phyloP scores from a whole-genome alignment of 2,329 filamentous ascomycete species.

The Penicillium fuscoglaucum region DNA sequence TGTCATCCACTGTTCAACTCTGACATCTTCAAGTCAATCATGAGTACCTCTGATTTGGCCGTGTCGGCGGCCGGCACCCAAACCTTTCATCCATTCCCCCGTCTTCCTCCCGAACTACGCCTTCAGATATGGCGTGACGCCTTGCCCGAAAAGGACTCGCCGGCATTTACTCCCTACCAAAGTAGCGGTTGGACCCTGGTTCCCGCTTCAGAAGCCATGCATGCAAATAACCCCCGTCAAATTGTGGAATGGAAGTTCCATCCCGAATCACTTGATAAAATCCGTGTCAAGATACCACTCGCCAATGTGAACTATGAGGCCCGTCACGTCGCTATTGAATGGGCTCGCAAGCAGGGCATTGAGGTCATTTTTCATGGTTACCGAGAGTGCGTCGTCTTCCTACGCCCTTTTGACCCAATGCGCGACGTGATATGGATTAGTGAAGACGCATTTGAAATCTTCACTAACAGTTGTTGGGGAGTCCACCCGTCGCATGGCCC shows the following conservation, averaged over 20 bases:
- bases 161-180: background rate
- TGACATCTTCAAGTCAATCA: background rate
- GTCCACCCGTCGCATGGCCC: fast-evolving
- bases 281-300: background rate
- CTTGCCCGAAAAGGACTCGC: background rate
- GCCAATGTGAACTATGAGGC: background rate
- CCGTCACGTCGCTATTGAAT: background rate
- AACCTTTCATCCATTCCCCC: background rate
- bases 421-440: background rate
- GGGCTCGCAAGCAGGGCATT: background rate
- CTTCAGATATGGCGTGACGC: background rate
- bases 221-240: no score
- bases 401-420: background rate
- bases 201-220: background rate
- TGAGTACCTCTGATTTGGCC: background rate
- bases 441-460: background rate
- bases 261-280: background rate
- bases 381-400: background rate
- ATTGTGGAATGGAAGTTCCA: background rate
- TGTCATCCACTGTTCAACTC: background rate
- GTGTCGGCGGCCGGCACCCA: background rate
- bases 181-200: background rate
- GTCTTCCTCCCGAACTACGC: background rate
- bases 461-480: background rate
- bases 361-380: background rate